A percentile compares a stretch with the other conserved stretches of the same genome.
Evolutionary conservation across 495 filamentous ascomycete genomes (phyloP).

Genomic region (Astrothelium macrocarpum): DNA sequence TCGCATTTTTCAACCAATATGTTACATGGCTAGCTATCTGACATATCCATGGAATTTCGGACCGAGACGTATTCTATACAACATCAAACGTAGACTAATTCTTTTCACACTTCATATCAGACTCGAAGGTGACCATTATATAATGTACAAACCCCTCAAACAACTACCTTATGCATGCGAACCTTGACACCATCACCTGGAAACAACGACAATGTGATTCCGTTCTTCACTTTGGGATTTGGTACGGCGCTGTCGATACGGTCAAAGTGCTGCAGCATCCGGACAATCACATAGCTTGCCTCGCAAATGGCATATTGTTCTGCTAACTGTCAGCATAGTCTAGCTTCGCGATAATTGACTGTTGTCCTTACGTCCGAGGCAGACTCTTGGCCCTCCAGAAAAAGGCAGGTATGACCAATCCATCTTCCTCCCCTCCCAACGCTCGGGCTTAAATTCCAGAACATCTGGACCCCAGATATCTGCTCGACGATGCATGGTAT

Average conservation of each 20-base stretch:
- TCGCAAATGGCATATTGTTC: conserved; percentile 19
- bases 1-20: no score
- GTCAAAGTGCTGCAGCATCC: conserved; percentile 20
- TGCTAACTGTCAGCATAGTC: not conserved
- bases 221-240: conserved; percentile 13
- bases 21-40: no score
- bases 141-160: no score
- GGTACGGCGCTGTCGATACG: conserved; percentile 11
- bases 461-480: conserved; percentile 21
- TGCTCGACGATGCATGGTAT: conserved; percentile 21
- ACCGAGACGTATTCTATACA: no score
- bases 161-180: conserved; percentile 12
- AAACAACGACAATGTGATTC: conserved; percentile 15
- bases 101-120: no score
- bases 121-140: no score
- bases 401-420: conserved; percentile 21
- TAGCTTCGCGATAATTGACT: no score
- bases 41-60: no score
- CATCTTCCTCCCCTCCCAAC: conserved; percentile 19
- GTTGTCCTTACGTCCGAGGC: conserved; percentile 15
- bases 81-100: no score
- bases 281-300: conserved; percentile 15
- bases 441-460: conserved; percentile 20
- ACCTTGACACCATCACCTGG: conserved; percentile 19
- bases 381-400: conserved; percentile 20